Evolutionary conservation across 805 yeast genomes (phyloP).

Genomic region (Candida arabinofermentans): DNA sequence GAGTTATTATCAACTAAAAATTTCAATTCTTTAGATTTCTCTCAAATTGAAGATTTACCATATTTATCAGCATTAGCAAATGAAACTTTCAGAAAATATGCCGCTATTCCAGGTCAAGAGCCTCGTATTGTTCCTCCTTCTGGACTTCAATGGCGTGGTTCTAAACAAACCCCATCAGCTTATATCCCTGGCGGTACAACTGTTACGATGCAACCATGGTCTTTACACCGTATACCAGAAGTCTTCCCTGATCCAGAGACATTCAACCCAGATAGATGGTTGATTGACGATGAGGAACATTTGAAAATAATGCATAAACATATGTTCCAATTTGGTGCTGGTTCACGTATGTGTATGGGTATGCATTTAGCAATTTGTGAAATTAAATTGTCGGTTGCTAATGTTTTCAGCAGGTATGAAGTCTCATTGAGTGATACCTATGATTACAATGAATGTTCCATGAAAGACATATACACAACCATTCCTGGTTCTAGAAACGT

Average conservation of each 20-base stretch:
- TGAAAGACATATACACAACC: conserved; percentile 32
- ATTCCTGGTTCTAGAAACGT: conserved; percentile 23
- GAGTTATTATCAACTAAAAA: conserved; percentile 18
- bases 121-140: conserved; percentile 47
- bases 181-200: conserved; percentile 49
- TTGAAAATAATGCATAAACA: conserved; percentile 43
- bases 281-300: conserved; percentile 35
- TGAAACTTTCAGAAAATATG: conserved; percentile 59
- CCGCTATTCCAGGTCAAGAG: conserved; percentile 74
- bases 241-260: conserved; percentile 49
- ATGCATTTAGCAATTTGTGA: conserved; percentile 64
- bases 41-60: conserved; percentile 50
- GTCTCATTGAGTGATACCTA: conserved; percentile 21
- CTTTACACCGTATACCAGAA: conserved; percentile 48
- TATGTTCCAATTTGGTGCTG: conserved; percentile 70
- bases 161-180: conserved; percentile 21
- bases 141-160: conserved; percentile 27
- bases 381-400: conserved; percentile 54
- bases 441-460: conserved; percentile 21
- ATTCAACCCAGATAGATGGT: conserved; percentile 58
- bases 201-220: conserved; percentile 63
- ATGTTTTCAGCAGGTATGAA: conserved; percentile 46
- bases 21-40: conserved; percentile 27
- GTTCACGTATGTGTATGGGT: conserved; percentile 72
- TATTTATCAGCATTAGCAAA: conserved; percentile 56